Base-by-base conservation (phyloP, 495 filamentous ascomycete genomes). In the Talaromyces wortmannii region DNA sequence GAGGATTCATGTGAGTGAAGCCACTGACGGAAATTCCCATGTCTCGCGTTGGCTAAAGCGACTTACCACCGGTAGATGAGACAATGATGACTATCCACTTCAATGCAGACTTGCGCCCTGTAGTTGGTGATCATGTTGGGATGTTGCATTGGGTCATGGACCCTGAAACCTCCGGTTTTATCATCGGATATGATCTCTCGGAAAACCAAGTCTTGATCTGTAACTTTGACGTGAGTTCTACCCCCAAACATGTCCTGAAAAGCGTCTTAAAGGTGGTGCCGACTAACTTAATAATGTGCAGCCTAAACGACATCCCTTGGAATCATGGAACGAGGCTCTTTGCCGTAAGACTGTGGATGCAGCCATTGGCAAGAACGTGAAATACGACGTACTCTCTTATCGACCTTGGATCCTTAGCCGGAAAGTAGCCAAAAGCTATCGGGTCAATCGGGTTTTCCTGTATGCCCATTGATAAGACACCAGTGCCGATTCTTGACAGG, bases 21-120 rank as follows among this genome's bases (percentile, higher is more conserved):
- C 36, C 36, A 40, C 36, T 40, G 36, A 5, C 36, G 36, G 36
- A 13, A 13, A 47, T 43, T 58, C 5, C 44, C 40, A n/a, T 15
- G 10, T 17, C 4, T 36, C 29, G 33, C 17, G 23, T 23, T 36
- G 4, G 36, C 2, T 6, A 16, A 52, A 46, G 5, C 45, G 23
- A 12, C n/a, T 31, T 33, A 40, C 5, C 36, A 40, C 5, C 5
- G 5, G 50, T 57, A 66, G 68, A 68, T 52, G 63, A 76, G 45
- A 70, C 66, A 1, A 76, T 76, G 73, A 73, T 76, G 73, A 76
- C 73, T 6, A 76, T 76, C 33, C 70, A 76, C 54, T 67, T 74
- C 49, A 72, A 70, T 40, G 70, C 71, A 7, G 61, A 76, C 31
- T 52, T 76, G 3, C 60, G 67, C 2, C 65, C 65, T 0, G 56